Base-by-base conservation (phyloP, 495 filamentous ascomycete genomes). In the Talaromyces wortmannii region DNA sequence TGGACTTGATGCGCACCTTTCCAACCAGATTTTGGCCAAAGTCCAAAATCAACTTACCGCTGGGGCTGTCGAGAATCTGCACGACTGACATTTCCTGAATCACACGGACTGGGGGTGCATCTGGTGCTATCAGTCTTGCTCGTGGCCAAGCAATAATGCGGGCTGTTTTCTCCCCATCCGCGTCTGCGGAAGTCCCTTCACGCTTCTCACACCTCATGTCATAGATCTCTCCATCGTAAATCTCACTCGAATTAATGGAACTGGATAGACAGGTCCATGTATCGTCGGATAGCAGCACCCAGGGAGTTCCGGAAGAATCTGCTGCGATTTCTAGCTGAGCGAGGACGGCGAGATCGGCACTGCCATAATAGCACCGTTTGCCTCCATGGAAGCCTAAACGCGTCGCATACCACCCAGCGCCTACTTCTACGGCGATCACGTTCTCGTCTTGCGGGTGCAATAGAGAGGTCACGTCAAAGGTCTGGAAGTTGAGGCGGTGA, bases 1-100 rank as follows among this genome's bases (percentile, higher is more conserved):
- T 64, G 0, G 58, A 64, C n/a, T 55, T 61, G 17, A 78, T 59
- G 4, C 61, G 62, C 13, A 81, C 56, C 48, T 69, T 69, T 4
- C 78, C 80, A 4, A 80, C 79, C 8, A 82, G 64, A 52, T 82
- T 83, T 56, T 82, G 80, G 12, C 79, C 78, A 54, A 81, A 82
- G 53, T 83, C 80, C 5, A 83, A 52, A 5, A 82, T 72, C 0
- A 65, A 72, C 50, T 74, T 75, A n/a, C 6, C 76, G 0, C 67
- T 63, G 4, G 74, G 71, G 13, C 69, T 76, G 13, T 48, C 73
- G 11, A 77, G 61, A 16, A 82, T 63, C 12, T 73, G 46, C 23
- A 67, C 46, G 6, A 73, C 59, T 48, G 72, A 63, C 13, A 79
- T 55, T 18, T 68, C 64, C 51, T 75, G 63, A 0, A 65, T 63